Percentiles rank a stretch among this genome's conserved stretches.
phyloP scores from a whole-genome alignment of 2,329 filamentous ascomycete genomes.

The Venturia nashicola region DNA sequence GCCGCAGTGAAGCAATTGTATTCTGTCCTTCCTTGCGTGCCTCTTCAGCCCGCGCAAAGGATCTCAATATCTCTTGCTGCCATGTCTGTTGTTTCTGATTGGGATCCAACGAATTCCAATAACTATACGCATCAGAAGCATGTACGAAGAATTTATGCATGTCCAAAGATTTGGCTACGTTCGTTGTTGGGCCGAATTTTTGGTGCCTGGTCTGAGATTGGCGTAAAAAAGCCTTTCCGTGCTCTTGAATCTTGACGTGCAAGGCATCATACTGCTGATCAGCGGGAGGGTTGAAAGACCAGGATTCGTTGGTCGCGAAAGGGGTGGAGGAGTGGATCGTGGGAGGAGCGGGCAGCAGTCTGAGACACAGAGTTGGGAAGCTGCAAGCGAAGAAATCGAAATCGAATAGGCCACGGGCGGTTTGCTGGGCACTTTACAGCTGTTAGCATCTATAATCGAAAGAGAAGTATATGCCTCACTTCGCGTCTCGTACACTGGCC shows the following conservation, averaged over 20 bases:
- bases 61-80: slow-evolving; percentile 34
- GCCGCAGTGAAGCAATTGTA: slow-evolving; percentile 27
- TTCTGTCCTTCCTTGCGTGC: slow-evolving; percentile 22
- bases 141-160: slow-evolving; percentile 58
- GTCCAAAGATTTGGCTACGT: slow-evolving; percentile 24
- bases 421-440: slow-evolving; percentile 28
- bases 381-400: slow-evolving; percentile 79
- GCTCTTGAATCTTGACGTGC: slow-evolving; percentile 50
- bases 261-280: slow-evolving; percentile 64
- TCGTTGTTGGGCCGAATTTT: slow-evolving; percentile 26
- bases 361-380: slow-evolving; percentile 74
- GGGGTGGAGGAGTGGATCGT: slow-evolving; percentile 74
- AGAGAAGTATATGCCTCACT: slow-evolving; percentile 40
- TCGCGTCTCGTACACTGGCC: slow-evolving; percentile 69
- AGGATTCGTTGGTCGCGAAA: slow-evolving; percentile 64
- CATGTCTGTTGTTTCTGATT: slow-evolving; percentile 30
- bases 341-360: slow-evolving; percentile 66
- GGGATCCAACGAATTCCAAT: slow-evolving; percentile 59
- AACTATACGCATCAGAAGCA: slow-evolving; percentile 60
- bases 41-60: slow-evolving; percentile 30
- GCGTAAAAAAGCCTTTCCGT: slow-evolving; percentile 33
- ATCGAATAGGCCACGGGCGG: slow-evolving; percentile 44
- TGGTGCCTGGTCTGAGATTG: slow-evolving; percentile 12
- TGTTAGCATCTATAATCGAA: slow-evolving; percentile 10
- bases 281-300: slow-evolving; percentile 67